These are phyloP conservation scores for Anacardium occidentale DNA, from an alignment of 345 rosid genomes.

Conservation along the genomic window DNA sequence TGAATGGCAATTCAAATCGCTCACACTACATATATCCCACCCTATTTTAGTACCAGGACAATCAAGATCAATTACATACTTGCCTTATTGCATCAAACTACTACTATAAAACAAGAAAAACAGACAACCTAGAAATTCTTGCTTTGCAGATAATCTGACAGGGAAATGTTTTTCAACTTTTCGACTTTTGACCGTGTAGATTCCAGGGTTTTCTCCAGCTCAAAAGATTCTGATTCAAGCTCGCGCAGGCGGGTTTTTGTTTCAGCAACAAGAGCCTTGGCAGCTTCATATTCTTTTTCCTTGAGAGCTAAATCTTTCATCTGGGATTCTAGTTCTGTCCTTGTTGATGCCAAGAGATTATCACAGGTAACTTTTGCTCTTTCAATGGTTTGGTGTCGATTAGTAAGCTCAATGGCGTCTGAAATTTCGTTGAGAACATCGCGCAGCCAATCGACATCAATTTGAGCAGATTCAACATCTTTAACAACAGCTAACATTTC, in stretches of 20 bases:
- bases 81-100: conserved; percentile 1
- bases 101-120: neutral
- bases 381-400: conserved; percentile 31
- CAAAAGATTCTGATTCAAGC: conserved; percentile 36
- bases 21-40: too few species aligned
- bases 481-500: conserved; percentile 75
- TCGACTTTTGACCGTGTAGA: conserved; percentile 28
- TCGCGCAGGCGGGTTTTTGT: conserved; percentile 25
- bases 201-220: conserved; percentile 23
- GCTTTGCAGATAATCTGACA: conserved; percentile 31
- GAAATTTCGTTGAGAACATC: conserved; percentile 35
- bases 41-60: too few species aligned
- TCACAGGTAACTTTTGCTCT: conserved; percentile 39
- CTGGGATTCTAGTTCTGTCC: conserved; percentile 35
- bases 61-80: conserved; percentile 5
- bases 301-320: conserved; percentile 34
- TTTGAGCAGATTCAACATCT: conserved; percentile 69
- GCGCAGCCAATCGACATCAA: conserved; percentile 66
- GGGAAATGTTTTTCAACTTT: conserved; percentile 28
- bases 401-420: conserved; percentile 33
- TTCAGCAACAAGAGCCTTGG: conserved; percentile 29
- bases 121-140: neutral
- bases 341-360: conserved; percentile 28
- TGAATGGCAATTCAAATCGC: too few species aligned
- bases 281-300: conserved; percentile 35